phyloP scores from a whole-genome alignment of 2,329 filamentous ascomycete genomes.

The Sarocladiaceae sp. region DNA sequence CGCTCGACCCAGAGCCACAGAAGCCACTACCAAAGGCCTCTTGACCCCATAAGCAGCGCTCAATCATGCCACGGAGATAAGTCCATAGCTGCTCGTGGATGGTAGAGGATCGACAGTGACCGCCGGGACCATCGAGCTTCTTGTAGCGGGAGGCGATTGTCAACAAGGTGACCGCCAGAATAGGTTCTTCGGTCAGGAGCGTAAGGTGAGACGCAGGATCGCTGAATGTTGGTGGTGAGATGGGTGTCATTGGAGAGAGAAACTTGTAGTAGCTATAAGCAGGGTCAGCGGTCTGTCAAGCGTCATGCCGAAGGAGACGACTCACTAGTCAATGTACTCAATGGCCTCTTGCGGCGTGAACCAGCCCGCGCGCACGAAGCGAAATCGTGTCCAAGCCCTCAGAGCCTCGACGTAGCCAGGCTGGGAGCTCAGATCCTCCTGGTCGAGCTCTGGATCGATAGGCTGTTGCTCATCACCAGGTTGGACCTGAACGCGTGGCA shows the following conservation, averaged over 20 bases:
- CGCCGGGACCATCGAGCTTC: conserved; percentile 70
- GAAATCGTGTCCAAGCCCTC: conserved; percentile 82
- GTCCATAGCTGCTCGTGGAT: conserved; percentile 96
- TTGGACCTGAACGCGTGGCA: conserved; percentile 12
- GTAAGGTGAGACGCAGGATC: conserved; percentile 73
- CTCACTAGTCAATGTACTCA: conserved; percentile 85
- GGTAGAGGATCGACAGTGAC: conserved; percentile 75
- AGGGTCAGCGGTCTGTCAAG: background rate
- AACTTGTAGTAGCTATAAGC: conserved; percentile 73
- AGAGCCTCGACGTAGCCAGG: conserved; percentile 63
- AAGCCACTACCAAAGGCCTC: conserved; percentile 91
- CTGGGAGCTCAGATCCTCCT: conserved; percentile 38
- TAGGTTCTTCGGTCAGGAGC: conserved; percentile 83
- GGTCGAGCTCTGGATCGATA: conserved; percentile 41
- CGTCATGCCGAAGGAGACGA: conserved; percentile 15
- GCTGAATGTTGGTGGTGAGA: conserved; percentile 85
- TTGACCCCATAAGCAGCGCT: conserved; percentile 90
- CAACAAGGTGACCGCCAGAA: conserved; percentile 83
- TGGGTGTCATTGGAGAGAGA: conserved; percentile 85
- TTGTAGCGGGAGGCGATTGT: conserved; percentile 88
- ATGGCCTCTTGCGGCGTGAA: conserved; percentile 92
- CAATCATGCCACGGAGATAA: conserved; percentile 90
- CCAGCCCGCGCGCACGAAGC: conserved; percentile 95
- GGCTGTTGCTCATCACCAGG: conserved; percentile 23
- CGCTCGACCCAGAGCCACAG: conserved; percentile 57